Conservation (phyloP, 2,329 filamentous ascomycete genomes). For the Ciborinia camelliae region DNA sequence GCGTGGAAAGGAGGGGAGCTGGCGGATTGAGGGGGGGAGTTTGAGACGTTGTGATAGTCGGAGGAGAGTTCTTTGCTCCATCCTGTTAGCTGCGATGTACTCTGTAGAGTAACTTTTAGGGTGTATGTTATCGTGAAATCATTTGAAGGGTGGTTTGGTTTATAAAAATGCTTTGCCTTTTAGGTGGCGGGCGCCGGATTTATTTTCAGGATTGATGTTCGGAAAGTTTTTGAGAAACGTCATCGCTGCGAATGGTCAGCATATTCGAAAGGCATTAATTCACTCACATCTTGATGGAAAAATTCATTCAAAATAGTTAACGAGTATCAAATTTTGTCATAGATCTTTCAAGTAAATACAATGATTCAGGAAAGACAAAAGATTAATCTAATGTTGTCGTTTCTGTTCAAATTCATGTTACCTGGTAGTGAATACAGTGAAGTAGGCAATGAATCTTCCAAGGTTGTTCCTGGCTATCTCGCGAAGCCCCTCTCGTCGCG, state of each 20-base stretch:
- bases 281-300: no score
- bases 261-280: neutral
- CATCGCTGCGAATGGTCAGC: constrained; percentile 16
- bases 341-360: no score
- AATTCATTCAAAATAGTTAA: no score
- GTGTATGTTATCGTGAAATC: constrained; percentile 27
- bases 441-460: neutral
- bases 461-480: neutral
- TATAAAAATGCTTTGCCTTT: neutral
- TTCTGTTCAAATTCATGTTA: neutral
- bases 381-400: neutral
- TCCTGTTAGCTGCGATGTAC: constrained; percentile 11
- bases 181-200: neutral
- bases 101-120: neutral
- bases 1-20: constrained; percentile 17
- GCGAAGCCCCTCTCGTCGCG: constrained; percentile 17
- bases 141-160: constrained; percentile 18
- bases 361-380: no score
- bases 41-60: constrained; percentile 28
- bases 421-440: no score
- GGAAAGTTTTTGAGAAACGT: constrained; percentile 15
- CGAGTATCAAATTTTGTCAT: no score
- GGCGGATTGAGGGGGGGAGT: constrained; percentile 21
- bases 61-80: constrained; percentile 33
- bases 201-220: constrained; percentile 10